These are phyloP conservation scores for Microglena sp. DNA, from an alignment of 139 green algal genomes.

Conservation along the genomic window DNA sequence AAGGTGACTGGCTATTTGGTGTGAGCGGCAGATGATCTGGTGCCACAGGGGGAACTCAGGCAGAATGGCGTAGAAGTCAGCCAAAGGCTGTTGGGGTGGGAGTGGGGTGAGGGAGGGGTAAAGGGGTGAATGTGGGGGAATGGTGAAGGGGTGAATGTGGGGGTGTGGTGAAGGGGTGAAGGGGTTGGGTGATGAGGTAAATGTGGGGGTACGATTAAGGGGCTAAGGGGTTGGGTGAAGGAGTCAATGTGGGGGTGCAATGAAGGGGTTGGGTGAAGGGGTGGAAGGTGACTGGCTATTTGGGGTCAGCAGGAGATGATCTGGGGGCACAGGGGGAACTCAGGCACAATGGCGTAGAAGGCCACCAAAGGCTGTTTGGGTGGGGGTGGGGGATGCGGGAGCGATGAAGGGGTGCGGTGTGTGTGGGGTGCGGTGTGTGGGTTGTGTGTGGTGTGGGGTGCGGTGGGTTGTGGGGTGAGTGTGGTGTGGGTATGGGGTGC, in stretches of 20 bases:
- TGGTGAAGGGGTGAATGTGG: neutral
- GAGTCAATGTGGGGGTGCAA: too few relatives aligned
- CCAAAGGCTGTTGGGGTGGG: neutral
- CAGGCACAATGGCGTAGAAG: neutral
- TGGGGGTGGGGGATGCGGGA: too few relatives aligned
- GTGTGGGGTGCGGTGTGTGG: too few relatives aligned
- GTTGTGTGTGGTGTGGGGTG: too few relatives aligned
- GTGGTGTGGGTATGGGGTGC: too few relatives aligned
- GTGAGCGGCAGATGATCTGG: constrained; percentile 51
- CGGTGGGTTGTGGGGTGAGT: too few relatives aligned
- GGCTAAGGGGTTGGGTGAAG: neutral
- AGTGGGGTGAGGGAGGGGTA: too few relatives aligned
- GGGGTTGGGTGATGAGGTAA: neutral
- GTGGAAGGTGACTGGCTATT: neutral
- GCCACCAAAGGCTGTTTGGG: too few relatives aligned
- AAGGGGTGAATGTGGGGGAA: too few relatives aligned
- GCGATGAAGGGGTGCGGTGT: too few relatives aligned
- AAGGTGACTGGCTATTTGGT: constrained; percentile 22
- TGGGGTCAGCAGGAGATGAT: constrained; percentile 51
- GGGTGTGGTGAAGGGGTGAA: neutral
- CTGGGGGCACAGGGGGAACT: constrained; percentile 46
- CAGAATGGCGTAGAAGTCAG: neutral
- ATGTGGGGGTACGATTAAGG: neutral
- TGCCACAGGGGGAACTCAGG: constrained; percentile 40
- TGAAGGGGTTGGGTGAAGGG: too few relatives aligned